Conservation (phyloP, 805 yeast genomes). For the Metahyphopichia silvanorum region DNA sequence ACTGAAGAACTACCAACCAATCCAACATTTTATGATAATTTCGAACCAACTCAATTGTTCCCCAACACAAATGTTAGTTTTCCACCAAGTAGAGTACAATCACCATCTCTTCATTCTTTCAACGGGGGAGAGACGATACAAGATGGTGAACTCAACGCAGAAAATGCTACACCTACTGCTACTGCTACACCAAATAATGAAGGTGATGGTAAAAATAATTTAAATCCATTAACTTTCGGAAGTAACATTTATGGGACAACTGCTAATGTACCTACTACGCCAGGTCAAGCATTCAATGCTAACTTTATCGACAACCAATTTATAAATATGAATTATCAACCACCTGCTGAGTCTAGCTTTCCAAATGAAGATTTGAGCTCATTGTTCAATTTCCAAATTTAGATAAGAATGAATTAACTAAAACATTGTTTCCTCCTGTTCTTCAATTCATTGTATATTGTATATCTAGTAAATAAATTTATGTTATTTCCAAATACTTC, state of each 20-base stretch:
- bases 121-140: constrained; percentile 1
- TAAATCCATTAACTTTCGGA: constrained; percentile 1
- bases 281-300: constrained; percentile 26
- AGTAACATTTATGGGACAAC: constrained; percentile 1
- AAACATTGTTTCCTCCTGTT: background rate
- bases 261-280: constrained; percentile 12
- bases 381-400: constrained; percentile 21
- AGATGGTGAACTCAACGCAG: constrained; percentile 1
- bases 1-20: constrained; percentile 50
- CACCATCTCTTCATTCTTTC: constrained; percentile 22
- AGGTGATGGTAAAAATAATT: background rate
- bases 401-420: background rate
- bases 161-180: constrained; percentile 1
- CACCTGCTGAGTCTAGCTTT: constrained; percentile 23
- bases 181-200: constrained; percentile 1
- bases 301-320: constrained; percentile 41
- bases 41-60: constrained; percentile 56
- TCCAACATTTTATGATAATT: constrained; percentile 44
- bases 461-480: background rate
- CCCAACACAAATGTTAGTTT: constrained; percentile 37
- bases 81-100: constrained; percentile 36
- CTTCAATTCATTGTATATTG: background rate
- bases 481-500: constrained; percentile 10
- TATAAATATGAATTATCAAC: constrained; percentile 41
- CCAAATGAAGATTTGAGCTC: constrained; percentile 23